These are phyloP conservation scores for Hyphopichia fennica DNA, from an alignment of 1,139 yeast species.

Conservation along the genomic window DNA sequence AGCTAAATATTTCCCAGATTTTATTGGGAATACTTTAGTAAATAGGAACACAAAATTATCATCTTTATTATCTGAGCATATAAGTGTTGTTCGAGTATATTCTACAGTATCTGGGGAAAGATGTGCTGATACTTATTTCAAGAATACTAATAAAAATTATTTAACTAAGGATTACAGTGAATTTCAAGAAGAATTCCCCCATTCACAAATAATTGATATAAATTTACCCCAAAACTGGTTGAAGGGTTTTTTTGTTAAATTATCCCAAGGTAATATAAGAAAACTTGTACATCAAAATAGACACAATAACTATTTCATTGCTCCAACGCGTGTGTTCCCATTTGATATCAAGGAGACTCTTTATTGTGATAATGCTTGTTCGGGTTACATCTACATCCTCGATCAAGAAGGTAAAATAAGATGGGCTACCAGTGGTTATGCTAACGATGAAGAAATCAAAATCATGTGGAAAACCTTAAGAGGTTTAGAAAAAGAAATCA, in stretches of 20 bases:
- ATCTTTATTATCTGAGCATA: conserved; percentile 46
- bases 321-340: conserved; percentile 62
- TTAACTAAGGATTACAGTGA: conserved; percentile 28
- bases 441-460: conserved; percentile 61
- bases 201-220: conserved; percentile 70
- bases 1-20: conserved; percentile 83
- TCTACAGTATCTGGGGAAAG: conserved; percentile 74
- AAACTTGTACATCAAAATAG: conserved; percentile 49
- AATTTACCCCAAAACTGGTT: conserved; percentile 71
- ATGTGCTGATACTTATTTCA: conserved; percentile 63
- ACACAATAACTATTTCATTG: conserved; percentile 59
- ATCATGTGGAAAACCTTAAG: conserved; percentile 66
- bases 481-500: conserved; percentile 43
- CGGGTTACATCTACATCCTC: conserved; percentile 81
- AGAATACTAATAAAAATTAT: conserved; percentile 37
- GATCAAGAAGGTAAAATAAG: conserved; percentile 75
- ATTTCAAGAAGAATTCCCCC: conserved; percentile 42
- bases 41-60: conserved; percentile 36
- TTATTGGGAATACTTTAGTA: conserved; percentile 58
- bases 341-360: conserved; percentile 60
- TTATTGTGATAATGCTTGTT: conserved; percentile 69
- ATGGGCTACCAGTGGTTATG: conserved; percentile 91
- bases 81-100: conserved; percentile 64
- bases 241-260: conserved; percentile 62
- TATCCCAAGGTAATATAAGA: conserved; percentile 48